Evolutionary conservation across 192 early-diverging fungal species (phyloP).

Genomic region (Podila minutissima): DNA sequence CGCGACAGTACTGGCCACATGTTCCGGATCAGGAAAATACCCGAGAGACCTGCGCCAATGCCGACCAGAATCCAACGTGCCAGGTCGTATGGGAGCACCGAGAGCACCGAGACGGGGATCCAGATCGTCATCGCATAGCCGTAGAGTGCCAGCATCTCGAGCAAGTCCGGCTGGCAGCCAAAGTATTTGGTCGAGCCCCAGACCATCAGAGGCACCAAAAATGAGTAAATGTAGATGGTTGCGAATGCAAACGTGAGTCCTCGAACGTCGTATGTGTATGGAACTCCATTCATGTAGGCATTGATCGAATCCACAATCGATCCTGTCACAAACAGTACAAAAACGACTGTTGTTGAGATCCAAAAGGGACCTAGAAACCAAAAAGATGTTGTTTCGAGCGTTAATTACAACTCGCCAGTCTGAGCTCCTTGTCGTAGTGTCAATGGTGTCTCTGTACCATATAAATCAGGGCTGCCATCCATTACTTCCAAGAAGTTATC

Average conservation of each 20-base stretch:
- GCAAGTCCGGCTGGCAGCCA: constrained; percentile 81
- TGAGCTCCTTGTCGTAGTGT: background rate
- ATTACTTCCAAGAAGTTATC: constrained; percentile 86
- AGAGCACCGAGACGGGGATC: constrained; percentile 90
- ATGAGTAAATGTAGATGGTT: constrained; percentile 86
- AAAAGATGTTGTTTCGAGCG: background rate
- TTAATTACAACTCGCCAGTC: background rate
- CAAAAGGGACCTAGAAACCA: constrained; percentile 86
- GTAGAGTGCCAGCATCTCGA: constrained; percentile 88
- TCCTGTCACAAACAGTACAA: constrained; percentile 93
- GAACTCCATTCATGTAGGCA: constrained; percentile 64
- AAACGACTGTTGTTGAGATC: constrained; percentile 97
- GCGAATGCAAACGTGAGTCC: constrained; percentile 83
- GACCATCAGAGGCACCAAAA: constrained; percentile 73
- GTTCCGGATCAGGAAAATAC: constrained; percentile 70
- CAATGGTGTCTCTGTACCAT: constrained; percentile 62
- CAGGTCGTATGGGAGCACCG: constrained; percentile 83
- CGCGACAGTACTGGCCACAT: constrained; percentile 71
- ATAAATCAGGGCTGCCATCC: constrained; percentile 90
- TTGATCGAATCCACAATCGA: constrained; percentile 89
- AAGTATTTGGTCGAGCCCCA: constrained; percentile 90
- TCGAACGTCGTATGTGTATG: constrained; percentile 81
- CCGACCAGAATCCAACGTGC: constrained; percentile 86
- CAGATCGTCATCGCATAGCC: constrained; percentile 94
- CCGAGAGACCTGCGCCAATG: constrained; percentile 77